Evolutionary conservation across 2,329 filamentous ascomycete species (phyloP), one percentile per base, ranked within the genome.

Genomic region (Neofusicoccum laricinum): DNA sequence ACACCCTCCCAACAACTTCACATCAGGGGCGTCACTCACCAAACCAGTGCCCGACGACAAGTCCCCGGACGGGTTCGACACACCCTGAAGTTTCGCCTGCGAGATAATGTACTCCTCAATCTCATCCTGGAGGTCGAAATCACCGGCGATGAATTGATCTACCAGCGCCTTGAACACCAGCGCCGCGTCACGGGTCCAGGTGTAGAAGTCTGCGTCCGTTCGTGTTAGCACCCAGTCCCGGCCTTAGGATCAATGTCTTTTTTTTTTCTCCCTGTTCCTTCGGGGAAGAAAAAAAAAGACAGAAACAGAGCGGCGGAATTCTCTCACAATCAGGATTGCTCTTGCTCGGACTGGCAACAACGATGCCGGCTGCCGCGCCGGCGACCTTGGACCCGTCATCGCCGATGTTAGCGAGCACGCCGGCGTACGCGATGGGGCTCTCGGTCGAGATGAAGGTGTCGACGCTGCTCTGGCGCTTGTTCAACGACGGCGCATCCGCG

Each of bases 301-400:
- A 0, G 36, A 14, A 49, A 30, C n/a, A n/a, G 19, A 38, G 8
- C 7, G 5, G 10, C 25, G 36, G 36, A 8, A 32, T 19, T 6
- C 10, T 59, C 71, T 6, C 61, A 78, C 79, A 81, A 64, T 81
- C 72, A 15, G 79, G 79, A n/a, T 71, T 67, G 4, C 73, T 65
- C 32, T 71, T 75, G n/a, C 76, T 79, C 3, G 79, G 79, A 62
- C 79, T 80, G 17, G 79, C 79, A 40, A 81, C 70, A 1, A 81
- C 78, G 4, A 76, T 76, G 17, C 79, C 79, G 14, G 71, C 68
- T 2, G 69, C 75, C 2, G 76, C 78, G 15, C 63, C 63, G 1
- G 53, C 21, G 14, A 32, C 63, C 15, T 61, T 57, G 3, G 63
- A 41, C 6, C 63, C 63, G n/a, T 64, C 63, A 5, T 46, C 14